A percentile compares a stretch with the other conserved stretches of the same genome.
Conservation (phyloP, 805 yeast genomes). For the Starmera quercuum region DNA sequence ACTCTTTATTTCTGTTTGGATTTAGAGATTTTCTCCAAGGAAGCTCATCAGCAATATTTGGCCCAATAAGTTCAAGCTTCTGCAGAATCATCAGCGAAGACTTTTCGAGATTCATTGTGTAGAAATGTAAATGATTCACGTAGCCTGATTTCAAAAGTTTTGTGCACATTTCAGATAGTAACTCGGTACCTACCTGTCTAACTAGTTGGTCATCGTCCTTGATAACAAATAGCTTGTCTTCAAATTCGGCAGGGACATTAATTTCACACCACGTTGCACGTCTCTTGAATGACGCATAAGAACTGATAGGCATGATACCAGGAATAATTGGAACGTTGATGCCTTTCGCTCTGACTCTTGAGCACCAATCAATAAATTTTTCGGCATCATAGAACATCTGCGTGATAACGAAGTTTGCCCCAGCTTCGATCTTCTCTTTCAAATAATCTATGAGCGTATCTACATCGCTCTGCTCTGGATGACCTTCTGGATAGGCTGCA, state of each 20-base stretch:
- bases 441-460: conserved; percentile 50
- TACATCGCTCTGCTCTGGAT: conserved; percentile 67
- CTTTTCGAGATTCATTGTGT: conserved; percentile 95
- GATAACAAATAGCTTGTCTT: conserved; percentile 64
- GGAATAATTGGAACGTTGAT: conserved; percentile 86
- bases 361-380: conserved; percentile 77
- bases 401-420: conserved; percentile 89
- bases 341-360: conserved; percentile 59
- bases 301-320: conserved; percentile 98
- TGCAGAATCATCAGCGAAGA: conserved; percentile 86
- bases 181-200: conserved; percentile 75
- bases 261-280: conserved; percentile 94
- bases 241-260: conserved; percentile 65
- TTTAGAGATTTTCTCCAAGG: conserved; percentile 94
- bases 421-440: conserved; percentile 87
- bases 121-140: conserved; percentile 85
- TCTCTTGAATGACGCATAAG: conserved; percentile 86
- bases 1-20: conserved; percentile 70
- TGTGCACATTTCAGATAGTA: conserved; percentile 78
- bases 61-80: conserved; percentile 46
- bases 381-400: conserved; percentile 97
- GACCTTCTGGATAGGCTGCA: conserved; percentile 97
- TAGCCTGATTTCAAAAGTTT: conserved; percentile 61
- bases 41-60: conserved; percentile 24
- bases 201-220: conserved; percentile 88